Conservation (phyloP, 306 rosid species). For the Malus asiatica region DNA sequence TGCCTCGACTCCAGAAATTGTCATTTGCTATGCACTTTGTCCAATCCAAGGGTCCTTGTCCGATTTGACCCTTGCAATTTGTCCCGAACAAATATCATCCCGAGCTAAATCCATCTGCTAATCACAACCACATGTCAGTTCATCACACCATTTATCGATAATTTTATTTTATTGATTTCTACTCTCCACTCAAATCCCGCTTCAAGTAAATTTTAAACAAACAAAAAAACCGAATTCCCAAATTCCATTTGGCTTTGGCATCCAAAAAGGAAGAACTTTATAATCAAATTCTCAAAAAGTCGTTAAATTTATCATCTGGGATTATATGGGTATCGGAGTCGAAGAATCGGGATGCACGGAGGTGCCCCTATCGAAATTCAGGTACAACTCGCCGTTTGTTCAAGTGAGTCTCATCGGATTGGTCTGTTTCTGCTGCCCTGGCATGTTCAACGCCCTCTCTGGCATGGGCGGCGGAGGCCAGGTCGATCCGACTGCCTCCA, state of each 20-base stretch:
- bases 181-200: background rate
- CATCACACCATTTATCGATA: background rate
- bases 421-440: conserved; percentile 91
- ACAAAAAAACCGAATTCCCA: background rate
- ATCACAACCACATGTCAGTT: background rate
- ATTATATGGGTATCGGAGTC: conserved; percentile 40
- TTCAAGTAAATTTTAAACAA: too few relatives aligned
- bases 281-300: background rate
- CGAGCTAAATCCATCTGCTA: background rate
- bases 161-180: background rate
- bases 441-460: conserved; percentile 89
- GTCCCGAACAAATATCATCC: background rate
- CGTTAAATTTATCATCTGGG: background rate
- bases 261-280: background rate
- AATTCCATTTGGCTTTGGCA: background rate
- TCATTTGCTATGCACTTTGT: background rate
- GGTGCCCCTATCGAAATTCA: conserved; percentile 25
- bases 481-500: conserved; percentile 55
- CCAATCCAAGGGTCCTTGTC: background rate
- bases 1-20: background rate
- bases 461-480: conserved; percentile 98
- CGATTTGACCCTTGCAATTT: background rate
- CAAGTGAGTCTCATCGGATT: conserved; percentile 60
- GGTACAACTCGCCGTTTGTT: conserved; percentile 65
- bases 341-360: conserved; percentile 20